Conservation (phyloP, 768 basidiomycete species). For the Chalciporus pseudorubinellus region DNA sequence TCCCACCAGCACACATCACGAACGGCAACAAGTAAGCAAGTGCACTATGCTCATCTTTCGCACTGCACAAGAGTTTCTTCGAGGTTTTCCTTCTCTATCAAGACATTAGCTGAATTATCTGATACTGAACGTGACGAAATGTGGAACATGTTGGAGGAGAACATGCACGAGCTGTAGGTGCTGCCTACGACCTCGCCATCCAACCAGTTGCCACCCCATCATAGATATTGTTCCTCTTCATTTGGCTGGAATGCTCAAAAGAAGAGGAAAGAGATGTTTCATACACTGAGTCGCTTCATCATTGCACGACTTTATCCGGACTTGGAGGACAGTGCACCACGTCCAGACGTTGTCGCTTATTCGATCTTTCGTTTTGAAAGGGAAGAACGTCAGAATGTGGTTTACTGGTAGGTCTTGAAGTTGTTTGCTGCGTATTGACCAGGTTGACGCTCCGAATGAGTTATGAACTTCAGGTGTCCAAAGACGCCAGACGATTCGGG, state of each 20-base stretch:
- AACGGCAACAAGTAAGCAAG: slow-evolving; percentile 17
- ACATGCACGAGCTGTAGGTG: slow-evolving; percentile 51
- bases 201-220: not conserved
- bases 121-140: slow-evolving; percentile 40
- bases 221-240: slow-evolving; percentile 55
- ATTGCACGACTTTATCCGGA: slow-evolving; percentile 32
- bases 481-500: slow-evolving; percentile 46
- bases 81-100: slow-evolving; percentile 26
- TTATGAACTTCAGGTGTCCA: slow-evolving; percentile 72
- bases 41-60: not conserved
- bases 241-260: slow-evolving; percentile 62
- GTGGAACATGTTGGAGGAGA: slow-evolving; percentile 51
- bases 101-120: slow-evolving; percentile 33
- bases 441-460: slow-evolving; percentile 35
- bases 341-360: slow-evolving; percentile 37
- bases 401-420: slow-evolving; percentile 63
- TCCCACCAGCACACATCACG: slow-evolving; percentile 9
- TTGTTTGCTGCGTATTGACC: not conserved
- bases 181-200: not conserved
- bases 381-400: slow-evolving; percentile 55
- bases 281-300: slow-evolving; percentile 58
- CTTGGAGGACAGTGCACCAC: slow-evolving; percentile 11
- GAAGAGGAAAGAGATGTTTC: slow-evolving; percentile 62
- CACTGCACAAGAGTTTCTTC: not conserved
- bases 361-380: slow-evolving; percentile 72